Evolutionary conservation across 495 filamentous ascomycete genomes (phyloP).

Genomic region (Penicillium taxi): DNA sequence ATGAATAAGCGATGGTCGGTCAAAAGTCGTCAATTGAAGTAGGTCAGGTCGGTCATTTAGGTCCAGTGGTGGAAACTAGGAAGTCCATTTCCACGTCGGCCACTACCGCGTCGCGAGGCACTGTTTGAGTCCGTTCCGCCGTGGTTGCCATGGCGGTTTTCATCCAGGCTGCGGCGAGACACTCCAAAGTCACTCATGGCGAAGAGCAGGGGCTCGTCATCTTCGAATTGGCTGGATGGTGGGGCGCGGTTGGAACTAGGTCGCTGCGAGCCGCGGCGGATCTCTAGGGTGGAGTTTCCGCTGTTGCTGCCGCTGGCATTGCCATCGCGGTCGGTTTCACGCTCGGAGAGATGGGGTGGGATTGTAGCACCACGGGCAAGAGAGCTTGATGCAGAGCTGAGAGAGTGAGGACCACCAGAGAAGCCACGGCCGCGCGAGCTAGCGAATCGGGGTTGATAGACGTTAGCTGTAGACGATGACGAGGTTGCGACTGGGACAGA

Average conservation of each 20-base stretch:
- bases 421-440: slow-evolving; percentile 34
- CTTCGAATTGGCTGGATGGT: slow-evolving; percentile 37
- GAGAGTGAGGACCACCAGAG: slow-evolving; percentile 34
- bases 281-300: slow-evolving; percentile 28
- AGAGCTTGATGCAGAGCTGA: slow-evolving; percentile 40
- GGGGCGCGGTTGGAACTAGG: slow-evolving; percentile 25
- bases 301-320: slow-evolving; percentile 48
- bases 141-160: slow-evolving; percentile 46
- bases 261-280: slow-evolving; percentile 31
- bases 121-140: slow-evolving; percentile 23
- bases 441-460: slow-evolving; percentile 36
- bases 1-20: too few species aligned
- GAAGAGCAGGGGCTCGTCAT: slow-evolving; percentile 79
- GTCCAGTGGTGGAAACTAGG: slow-evolving; percentile 28
- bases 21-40: too few species aligned
- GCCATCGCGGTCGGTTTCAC: slow-evolving; percentile 40
- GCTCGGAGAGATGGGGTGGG: slow-evolving; percentile 28
- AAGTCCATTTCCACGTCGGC: slow-evolving; percentile 30
- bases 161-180: slow-evolving; percentile 66
- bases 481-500: slow-evolving; percentile 33
- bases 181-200: slow-evolving; percentile 77
- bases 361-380: slow-evolving; percentile 32
- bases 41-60: too few species aligned
- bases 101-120: slow-evolving; percentile 35
- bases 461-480: slow-evolving; percentile 26